Conservation (phyloP, 2,329 filamentous ascomycete genomes). For the Penicillium sp. region DNA sequence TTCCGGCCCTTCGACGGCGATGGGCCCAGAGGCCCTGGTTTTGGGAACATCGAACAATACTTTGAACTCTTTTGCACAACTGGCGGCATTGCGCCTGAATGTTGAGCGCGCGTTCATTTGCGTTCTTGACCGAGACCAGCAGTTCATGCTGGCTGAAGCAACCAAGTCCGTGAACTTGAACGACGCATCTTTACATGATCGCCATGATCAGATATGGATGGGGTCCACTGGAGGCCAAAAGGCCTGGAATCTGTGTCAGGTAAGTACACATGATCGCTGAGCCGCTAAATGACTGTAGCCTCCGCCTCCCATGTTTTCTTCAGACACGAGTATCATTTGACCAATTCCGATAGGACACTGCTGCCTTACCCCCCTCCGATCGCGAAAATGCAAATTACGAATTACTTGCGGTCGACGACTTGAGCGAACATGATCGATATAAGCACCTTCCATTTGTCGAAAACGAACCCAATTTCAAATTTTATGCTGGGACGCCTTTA, state of each 20-base stretch:
- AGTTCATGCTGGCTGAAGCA: constrained; percentile 55
- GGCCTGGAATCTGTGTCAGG: constrained; percentile 35
- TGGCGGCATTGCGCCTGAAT: constrained; percentile 36
- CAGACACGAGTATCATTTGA: not conserved
- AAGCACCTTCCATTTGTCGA: constrained; percentile 38
- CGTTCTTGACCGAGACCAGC: constrained; percentile 50
- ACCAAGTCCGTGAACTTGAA: constrained; percentile 44
- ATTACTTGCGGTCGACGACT: constrained; percentile 41
- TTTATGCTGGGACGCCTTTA: constrained; percentile 64
- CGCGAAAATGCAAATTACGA: constrained; percentile 24
- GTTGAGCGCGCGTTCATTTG: constrained; percentile 42
- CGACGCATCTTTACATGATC: constrained; percentile 33
- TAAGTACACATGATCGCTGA: constrained; percentile 21
- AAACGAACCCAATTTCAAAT: constrained; percentile 40
- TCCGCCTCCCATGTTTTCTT: not conserved
- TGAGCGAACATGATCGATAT: constrained; percentile 41
- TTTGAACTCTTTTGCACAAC: constrained; percentile 37
- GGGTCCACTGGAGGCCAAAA: constrained; percentile 36
- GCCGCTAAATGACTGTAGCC: not conserved
- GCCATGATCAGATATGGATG: constrained; percentile 32
- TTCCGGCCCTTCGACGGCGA: constrained; percentile 15
- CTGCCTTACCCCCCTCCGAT: constrained; percentile 31
- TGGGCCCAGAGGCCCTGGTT: constrained; percentile 27
- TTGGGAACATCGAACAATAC: constrained; percentile 36
- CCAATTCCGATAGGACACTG: constrained; percentile 31